These are phyloP conservation scores for Oryza coarctata DNA, from an alignment of 176 grass and related monocot species.

Conservation along the genomic window DNA sequence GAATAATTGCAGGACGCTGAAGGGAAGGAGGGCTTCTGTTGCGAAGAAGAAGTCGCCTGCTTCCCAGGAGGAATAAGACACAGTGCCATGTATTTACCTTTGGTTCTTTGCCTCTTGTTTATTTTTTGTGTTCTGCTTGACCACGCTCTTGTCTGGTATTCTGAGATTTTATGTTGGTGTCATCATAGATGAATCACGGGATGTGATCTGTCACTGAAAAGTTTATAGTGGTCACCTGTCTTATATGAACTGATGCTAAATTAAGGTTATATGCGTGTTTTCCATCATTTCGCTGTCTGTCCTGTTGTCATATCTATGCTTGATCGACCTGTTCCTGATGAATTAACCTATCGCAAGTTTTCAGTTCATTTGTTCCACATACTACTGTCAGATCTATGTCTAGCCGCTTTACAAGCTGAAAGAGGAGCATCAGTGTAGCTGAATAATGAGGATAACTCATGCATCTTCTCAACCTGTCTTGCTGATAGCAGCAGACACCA, in stretches of 20 bases:
- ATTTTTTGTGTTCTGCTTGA: background rate
- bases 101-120: constrained; percentile 11
- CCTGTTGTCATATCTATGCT: background rate
- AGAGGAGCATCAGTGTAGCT: background rate
- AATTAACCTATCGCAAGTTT: background rate
- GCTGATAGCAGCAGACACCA: background rate
- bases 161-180: background rate
- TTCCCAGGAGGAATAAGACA: constrained; percentile 40
- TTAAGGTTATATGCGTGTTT: background rate
- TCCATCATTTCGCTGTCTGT: background rate
- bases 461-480: background rate
- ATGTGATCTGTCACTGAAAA: constrained; percentile 10
- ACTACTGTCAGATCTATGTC: background rate
- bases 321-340: background rate
- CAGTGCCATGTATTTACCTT: constrained; percentile 33
- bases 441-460: background rate
- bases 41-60: constrained; percentile 78
- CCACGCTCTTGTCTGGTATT: background rate
- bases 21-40: constrained; percentile 73
- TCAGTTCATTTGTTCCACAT: background rate
- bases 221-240: constrained; percentile 4
- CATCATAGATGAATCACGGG: background rate
- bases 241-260: background rate
- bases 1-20: constrained; percentile 89
- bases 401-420: background rate